Evolutionary conservation across 495 filamentous ascomycete species (phyloP).

Genomic region (Lepidopterella palustris): DNA sequence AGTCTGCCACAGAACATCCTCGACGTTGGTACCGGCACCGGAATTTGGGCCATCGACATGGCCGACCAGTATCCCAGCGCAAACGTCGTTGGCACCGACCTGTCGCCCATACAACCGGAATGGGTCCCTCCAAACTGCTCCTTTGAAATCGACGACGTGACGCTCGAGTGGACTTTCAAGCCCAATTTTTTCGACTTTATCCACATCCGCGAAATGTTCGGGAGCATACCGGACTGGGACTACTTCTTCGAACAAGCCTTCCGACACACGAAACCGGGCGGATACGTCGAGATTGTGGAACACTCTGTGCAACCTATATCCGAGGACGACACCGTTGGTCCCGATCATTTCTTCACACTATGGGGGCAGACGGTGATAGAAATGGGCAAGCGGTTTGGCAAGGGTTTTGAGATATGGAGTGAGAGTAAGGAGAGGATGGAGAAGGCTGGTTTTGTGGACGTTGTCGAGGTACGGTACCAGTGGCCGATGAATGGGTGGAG

Average conservation of each 20-base stretch:
- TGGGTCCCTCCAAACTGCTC: constrained; percentile 49
- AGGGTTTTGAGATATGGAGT: constrained; percentile 23
- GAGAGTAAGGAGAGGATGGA: constrained; percentile 26
- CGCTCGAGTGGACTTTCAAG: constrained; percentile 46
- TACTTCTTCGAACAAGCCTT: constrained; percentile 27
- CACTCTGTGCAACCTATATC: constrained; percentile 20
- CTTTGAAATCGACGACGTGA: constrained; percentile 53
- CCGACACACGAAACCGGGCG: constrained; percentile 28
- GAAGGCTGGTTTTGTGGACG: constrained; percentile 28
- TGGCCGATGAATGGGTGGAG: constrained; percentile 29
- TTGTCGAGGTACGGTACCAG: constrained; percentile 19
- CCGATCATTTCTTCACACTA: constrained; percentile 23
- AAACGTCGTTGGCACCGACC: constrained; percentile 55
- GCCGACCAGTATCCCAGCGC: constrained; percentile 48
- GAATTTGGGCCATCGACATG: constrained; percentile 34
- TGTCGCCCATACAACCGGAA: constrained; percentile 58
- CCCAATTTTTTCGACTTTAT: constrained; percentile 34
- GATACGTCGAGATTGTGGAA: constrained; percentile 32
- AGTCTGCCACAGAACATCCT: constrained; percentile 20
- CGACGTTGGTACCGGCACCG: constrained; percentile 32
- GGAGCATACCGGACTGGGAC: constrained; percentile 30
- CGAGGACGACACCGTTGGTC: constrained; percentile 22
- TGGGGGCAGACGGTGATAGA: constrained; percentile 27
- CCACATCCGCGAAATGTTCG: constrained; percentile 29
- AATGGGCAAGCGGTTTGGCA: constrained; percentile 25